Evolutionary conservation across 345 rosid genomes (phyloP).

Genomic region (Eucalyptus sideroxylon): DNA sequence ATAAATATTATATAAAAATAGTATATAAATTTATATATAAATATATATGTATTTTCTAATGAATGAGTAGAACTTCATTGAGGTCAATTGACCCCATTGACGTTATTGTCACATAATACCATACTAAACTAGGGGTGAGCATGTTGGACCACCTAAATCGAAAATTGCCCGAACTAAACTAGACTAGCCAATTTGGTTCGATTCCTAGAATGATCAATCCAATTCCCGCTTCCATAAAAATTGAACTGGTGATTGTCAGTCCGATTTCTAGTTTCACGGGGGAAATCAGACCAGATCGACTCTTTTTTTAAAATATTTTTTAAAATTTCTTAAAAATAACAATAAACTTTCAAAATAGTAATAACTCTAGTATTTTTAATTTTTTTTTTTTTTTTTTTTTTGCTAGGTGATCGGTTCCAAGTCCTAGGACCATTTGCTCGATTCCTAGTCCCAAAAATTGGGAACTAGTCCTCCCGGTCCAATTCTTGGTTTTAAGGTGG

Average conservation of each 20-base stretch:
- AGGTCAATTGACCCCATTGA: not conserved
- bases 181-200: fast-evolving
- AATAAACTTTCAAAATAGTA: no score
- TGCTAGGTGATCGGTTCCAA: no score
- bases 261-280: fast-evolving
- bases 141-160: fast-evolving
- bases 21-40: no score
- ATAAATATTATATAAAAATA: not conserved
- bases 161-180: fast-evolving
- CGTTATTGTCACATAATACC: fast-evolving
- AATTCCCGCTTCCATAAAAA: no score
- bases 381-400: no score
- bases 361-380: no score
- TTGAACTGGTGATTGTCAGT: fast-evolving
- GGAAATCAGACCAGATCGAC: fast-evolving
- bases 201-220: fast-evolving
- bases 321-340: no score
- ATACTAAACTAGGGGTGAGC: fast-evolving
- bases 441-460: no score
- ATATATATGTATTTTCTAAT: not conserved
- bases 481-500: fast-evolving
- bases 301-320: no score
- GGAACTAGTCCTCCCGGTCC: fast-evolving
- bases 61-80: not conserved
- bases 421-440: fast-evolving